Evolutionary conservation across 768 basidiomycete species (phyloP), one percentile per base, ranked within the genome.

Genomic region (Pleurotus platypus): DNA sequence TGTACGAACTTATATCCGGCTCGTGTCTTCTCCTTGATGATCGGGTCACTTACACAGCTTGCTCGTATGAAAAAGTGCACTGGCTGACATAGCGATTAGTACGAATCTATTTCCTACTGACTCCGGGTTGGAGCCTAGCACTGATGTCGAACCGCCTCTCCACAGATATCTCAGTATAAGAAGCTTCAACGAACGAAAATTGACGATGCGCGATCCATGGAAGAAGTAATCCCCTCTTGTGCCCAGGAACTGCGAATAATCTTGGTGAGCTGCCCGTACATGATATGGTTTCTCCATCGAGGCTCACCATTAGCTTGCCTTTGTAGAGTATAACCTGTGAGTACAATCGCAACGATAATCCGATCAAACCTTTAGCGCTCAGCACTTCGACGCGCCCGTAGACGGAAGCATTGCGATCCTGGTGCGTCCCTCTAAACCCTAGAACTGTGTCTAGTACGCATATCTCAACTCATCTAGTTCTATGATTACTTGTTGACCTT

Each of bases 401-500:
- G 42, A 16, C 20, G 42, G n/a, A 16, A 45, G 42, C 42, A 45
- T 45, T 13, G 42, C 42, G 3, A 7, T 45, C 5, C n/a, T 45
- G 7, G 42, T 45, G 5, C 11, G 42, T 45, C n/a, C n/a, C n/a
- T 11, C 15, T 22, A 16, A n/a, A n/a, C n/a, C n/a, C n/a, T 45
- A 45, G 11, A 7, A 7, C 2, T 11, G n/a, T 45, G 42, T 1
- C n/a, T 7, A 6, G 20, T 16, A 45, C 42, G 16, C 8, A 4
- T n/a, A 45, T 16, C 42, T 45, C 11, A 12, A 16, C 16, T 16
- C n/a, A 2, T 35, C 30, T 16, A 54, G 51, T 9, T 54, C 15
- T 42, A 54, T 39, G 51, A 54, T 24, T 54, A 54, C 26, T n/a
- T 37, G 18, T 39, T 54, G 38, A 43, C 37, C 24, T 54, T 54